Conservation (phyloP, 2,329 filamentous ascomycete species). For the Pyricularia pennisetigena region DNA sequence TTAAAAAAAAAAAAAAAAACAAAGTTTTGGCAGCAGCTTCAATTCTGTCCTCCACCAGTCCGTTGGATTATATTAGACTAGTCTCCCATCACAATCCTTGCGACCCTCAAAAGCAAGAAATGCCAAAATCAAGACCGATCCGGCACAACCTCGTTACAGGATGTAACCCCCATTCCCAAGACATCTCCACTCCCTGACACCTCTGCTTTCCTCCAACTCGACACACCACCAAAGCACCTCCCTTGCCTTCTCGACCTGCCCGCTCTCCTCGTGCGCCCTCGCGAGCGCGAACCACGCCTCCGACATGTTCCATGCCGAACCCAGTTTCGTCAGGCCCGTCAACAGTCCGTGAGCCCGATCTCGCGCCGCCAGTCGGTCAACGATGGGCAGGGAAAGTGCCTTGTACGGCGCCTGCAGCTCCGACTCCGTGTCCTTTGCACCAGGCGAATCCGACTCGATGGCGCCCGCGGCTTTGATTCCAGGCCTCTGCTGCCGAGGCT, state of each 20-base stretch:
- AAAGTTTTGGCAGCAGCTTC: neutral
- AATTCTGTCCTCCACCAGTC: neutral
- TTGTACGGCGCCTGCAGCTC: constrained; percentile 42
- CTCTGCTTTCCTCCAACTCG: constrained; percentile 78
- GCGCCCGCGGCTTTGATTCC: neutral
- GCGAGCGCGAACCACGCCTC: constrained; percentile 91
- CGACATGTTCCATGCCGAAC: constrained; percentile 78
- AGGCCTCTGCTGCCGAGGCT: neutral
- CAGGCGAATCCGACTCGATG: neutral
- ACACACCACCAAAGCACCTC: constrained; percentile 97
- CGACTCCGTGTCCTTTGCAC: constrained; percentile 10
- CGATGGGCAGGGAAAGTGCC: constrained; percentile 54
- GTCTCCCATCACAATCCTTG: too few relatives aligned
- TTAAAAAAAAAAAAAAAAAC: neutral
- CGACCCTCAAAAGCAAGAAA: neutral
- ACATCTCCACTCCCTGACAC: constrained; percentile 68
- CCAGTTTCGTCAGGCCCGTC: constrained; percentile 73
- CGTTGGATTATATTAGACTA: too few relatives aligned
- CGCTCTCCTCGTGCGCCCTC: constrained; percentile 77
- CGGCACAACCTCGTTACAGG: constrained; percentile 26
- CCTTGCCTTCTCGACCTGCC: constrained; percentile 78
- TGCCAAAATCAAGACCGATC: neutral
- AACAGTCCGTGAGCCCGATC: constrained; percentile 83
- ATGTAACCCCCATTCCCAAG: constrained; percentile 60
- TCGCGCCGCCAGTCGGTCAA: constrained; percentile 78